Evolutionary conservation across 495 filamentous ascomycete species (phyloP).

Genomic region (Penicillium antarcticum): DNA sequence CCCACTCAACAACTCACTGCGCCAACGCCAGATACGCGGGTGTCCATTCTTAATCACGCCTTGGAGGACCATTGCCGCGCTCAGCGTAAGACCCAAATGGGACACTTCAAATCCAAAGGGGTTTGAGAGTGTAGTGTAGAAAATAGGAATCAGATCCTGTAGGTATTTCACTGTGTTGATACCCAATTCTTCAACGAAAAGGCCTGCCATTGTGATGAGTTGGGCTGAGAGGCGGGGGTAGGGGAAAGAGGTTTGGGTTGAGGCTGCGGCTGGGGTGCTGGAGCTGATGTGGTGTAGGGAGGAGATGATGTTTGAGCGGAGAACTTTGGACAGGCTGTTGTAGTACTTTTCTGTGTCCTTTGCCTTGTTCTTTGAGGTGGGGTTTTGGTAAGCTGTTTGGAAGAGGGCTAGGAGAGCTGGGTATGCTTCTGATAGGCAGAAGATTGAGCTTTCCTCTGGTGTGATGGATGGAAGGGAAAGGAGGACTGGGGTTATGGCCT

Average conservation of each 20-base stretch:
- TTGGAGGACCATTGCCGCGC: slow-evolving; percentile 53
- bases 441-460: slow-evolving; percentile 64
- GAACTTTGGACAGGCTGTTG: slow-evolving; percentile 23
- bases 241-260: slow-evolving; percentile 48
- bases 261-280: slow-evolving; percentile 36
- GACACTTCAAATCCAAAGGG: slow-evolving; percentile 64
- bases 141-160: slow-evolving; percentile 64
- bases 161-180: slow-evolving; percentile 74
- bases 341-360: slow-evolving; percentile 18
- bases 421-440: slow-evolving; percentile 64
- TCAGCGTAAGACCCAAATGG: slow-evolving; percentile 38
- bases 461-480: slow-evolving; percentile 76
- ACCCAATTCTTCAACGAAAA: slow-evolving; percentile 57
- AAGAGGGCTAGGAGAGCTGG: slow-evolving; percentile 60
- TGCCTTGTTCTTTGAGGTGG: slow-evolving; percentile 5
- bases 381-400: slow-evolving; percentile 31
- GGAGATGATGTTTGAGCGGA: slow-evolving; percentile 40
- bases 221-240: slow-evolving; percentile 43
- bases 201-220: slow-evolving; percentile 54
- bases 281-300: slow-evolving; percentile 50
- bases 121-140: slow-evolving; percentile 62
- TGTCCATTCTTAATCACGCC: slow-evolving; percentile 65
- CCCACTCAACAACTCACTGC: slow-evolving; percentile 65
- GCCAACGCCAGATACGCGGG: slow-evolving; percentile 63
- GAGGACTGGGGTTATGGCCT: slow-evolving; percentile 70